A percentile compares a stretch with the other conserved stretches of the same genome.
Conservation (phyloP, 371 early-diverging fungal species). For the Actinomucor elegans region DNA sequence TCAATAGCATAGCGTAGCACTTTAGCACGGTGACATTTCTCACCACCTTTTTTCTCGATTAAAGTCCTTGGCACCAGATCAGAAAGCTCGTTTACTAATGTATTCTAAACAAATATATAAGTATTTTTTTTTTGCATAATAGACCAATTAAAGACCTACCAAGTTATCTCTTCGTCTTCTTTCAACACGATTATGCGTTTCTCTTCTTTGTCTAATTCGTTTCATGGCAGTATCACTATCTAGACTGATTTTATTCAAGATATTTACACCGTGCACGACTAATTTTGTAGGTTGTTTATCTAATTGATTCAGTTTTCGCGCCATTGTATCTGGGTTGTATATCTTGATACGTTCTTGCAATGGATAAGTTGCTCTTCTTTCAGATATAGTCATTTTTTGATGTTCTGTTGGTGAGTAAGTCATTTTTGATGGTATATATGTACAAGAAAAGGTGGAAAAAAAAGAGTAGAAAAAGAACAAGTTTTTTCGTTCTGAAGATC, state of each 20-base stretch:
- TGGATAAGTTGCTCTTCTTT: conserved; percentile 28
- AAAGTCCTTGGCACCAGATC: conserved; percentile 19
- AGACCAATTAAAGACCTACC: conserved; percentile 4
- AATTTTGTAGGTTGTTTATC: conserved; percentile 20
- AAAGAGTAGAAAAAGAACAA: conserved; percentile 2
- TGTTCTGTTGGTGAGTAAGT: neutral
- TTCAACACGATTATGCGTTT: conserved; percentile 26
- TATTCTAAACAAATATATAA: conserved; percentile 11
- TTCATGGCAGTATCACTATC: conserved; percentile 28
- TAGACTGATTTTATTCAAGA: conserved; percentile 21
- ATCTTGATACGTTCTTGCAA: conserved; percentile 25
- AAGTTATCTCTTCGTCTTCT: conserved; percentile 24
- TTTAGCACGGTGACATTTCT: conserved; percentile 30
- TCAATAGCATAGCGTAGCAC: conserved; percentile 25
- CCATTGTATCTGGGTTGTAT: conserved; percentile 28
- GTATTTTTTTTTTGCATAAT: neutral
- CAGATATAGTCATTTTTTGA: conserved; percentile 19
- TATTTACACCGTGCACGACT: conserved; percentile 25
- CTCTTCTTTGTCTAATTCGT: conserved; percentile 23
- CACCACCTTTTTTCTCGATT: conserved; percentile 13
- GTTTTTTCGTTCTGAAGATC: conserved; percentile 2
- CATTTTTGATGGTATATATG: neutral
- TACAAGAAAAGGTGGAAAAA: neutral
- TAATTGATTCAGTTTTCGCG: conserved; percentile 15
- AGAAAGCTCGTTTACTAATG: conserved; percentile 20